Evolutionary conservation across 2,329 filamentous ascomycete species (phyloP).

Genomic region (Emmonsia crescens): DNA sequence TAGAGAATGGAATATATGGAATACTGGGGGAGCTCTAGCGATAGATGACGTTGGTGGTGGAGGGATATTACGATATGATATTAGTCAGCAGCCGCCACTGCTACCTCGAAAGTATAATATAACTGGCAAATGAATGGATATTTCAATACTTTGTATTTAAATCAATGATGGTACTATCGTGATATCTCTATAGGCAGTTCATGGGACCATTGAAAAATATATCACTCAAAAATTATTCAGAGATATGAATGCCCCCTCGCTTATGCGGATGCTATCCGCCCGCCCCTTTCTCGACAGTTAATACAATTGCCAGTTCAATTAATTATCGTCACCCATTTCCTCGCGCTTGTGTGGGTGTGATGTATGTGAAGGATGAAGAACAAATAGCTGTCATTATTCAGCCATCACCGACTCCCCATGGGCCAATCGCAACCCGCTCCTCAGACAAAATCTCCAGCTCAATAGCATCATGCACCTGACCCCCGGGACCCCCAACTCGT

Average conservation of each 20-base stretch:
- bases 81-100: neutral
- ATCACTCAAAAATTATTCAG: neutral
- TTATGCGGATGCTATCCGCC: neutral
- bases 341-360: neutral
- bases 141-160: neutral
- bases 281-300: neutral
- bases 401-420: slow-evolving; percentile 26
- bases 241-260: neutral
- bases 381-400: slow-evolving; percentile 3
- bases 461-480: slow-evolving; percentile 38
- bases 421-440: slow-evolving; percentile 33
- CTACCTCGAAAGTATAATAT: no score
- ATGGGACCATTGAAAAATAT: neutral
- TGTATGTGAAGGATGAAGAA: neutral
- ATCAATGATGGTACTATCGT: neutral
- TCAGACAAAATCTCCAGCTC: slow-evolving; percentile 35
- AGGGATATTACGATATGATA: no score
- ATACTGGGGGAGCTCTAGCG: neutral
- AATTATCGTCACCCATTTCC: neutral
- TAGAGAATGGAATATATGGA: neutral
- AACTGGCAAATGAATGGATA: no score
- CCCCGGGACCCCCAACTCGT: slow-evolving; percentile 52
- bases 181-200: neutral
- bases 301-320: neutral
- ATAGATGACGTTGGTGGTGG: neutral